Base-by-base conservation (phyloP, 345 rosid genomes). In the Psidium friedrichsthalianum region DNA sequence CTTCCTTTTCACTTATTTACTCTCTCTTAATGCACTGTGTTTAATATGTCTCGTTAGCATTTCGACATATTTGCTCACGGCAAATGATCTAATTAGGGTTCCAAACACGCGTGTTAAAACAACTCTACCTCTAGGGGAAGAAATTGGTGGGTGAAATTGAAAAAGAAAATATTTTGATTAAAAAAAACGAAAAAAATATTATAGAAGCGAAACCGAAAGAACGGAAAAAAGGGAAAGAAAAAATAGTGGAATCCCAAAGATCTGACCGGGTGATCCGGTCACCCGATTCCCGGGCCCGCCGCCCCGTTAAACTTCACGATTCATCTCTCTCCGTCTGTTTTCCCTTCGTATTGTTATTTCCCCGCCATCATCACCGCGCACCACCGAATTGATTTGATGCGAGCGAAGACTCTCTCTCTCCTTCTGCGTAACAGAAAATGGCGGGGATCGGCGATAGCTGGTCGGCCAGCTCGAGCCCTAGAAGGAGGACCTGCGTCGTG, bases 401-500 rank as follows among this genome's bases (percentile, higher is more conserved):
- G 54, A 57, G 78, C 47, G 58, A 74, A 14, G 49, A 29, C 56
- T 51, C 20, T 9, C 32, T 53, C 36, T 49, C 53, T 74, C 64
- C 13, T 83, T n/a, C 78, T 32, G 21, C 20, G 27, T 13, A n/a
- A n/a, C 81, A n/a, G 47, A 42, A 32, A 54, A 86, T 83, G 78
- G 88, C 69, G 59, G 84, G 27, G 84, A 82, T 84, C 56, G 88
- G 16, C 74, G 88, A 86, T 29, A 40, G 78, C 52, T 82, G 84
- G 83, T 85, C 87, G 80, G 47, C 80, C 47, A 21, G 12, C 80
- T 69, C 80, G 84, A 82, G 57, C 84, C 84, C 84, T 20, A 1
- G 5, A 59, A 91, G 89, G 87, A 87, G 86, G 82, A 92, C 94
- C 16, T 95, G 98, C 90, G 96, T 92, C 87, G 98, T 97, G 74